These are phyloP conservation scores for Metschnikowia rubicola DNA, from an alignment of 805 yeast species.

Conservation along the genomic window DNA sequence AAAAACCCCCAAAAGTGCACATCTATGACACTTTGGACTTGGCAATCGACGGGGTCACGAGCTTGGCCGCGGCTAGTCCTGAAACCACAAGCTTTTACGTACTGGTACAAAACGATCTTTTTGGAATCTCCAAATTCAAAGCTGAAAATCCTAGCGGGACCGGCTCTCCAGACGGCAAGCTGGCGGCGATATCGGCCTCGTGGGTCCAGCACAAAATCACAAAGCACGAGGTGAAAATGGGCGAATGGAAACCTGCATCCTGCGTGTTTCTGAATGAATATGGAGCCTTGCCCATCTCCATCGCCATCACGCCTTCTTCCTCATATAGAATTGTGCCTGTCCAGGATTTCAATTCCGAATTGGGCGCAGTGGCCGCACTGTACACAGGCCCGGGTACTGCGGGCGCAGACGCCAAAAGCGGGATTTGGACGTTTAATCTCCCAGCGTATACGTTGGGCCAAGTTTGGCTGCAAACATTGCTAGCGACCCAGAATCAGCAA, in stretches of 20 bases:
- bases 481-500: slow-evolving; percentile 3
- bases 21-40: not conserved
- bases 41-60: not conserved
- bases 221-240: not conserved
- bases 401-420: not conserved
- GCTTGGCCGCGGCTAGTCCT: not conserved
- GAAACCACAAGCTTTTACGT: not conserved
- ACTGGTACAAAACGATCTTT: not conserved
- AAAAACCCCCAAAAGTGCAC: not conserved
- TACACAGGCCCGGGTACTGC: not conserved
- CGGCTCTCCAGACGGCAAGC: not conserved
- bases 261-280: slow-evolving; percentile 2
- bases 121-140: not conserved
- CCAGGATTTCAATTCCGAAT: not conserved
- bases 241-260: not conserved
- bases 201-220: not conserved
- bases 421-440: not conserved
- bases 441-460: slow-evolving; percentile 3
- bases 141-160: not conserved
- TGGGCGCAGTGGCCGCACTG: not conserved
- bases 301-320: not conserved
- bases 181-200: not conserved
- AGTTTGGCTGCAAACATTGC: slow-evolving; percentile 1
- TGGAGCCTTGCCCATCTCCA: not conserved
- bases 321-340: no score